Base-by-base conservation (phyloP, 2,329 filamentous ascomycete genomes). In the Ophiocordyceps robertsii region DNA sequence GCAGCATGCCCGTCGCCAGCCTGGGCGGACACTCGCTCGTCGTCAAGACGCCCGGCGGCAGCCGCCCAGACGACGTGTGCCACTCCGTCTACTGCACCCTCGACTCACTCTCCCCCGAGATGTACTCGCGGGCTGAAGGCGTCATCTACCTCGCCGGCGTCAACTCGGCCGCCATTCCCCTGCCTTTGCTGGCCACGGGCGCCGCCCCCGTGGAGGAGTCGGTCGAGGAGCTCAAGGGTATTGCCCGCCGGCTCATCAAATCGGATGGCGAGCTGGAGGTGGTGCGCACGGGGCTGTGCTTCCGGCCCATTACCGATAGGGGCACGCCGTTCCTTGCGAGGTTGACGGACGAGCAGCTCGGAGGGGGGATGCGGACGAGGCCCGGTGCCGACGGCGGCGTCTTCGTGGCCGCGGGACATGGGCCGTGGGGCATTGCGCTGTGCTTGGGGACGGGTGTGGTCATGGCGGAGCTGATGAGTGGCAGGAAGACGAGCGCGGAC, bases 131-230 rank as follows among this genome's bases (percentile, higher is more conserved):
- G 11, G 53, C 72, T 4, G 76, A 75, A 9, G 80, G 77, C 1
- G 73, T 85, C 43, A 73, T 90, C 17, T 90, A 85, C 57, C 63
- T 90, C 30, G 81, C 80, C 0, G 84, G 84, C 0, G 56, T 89
- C 32, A 89, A 90, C 55, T 75, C 70, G 31, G 62, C 71, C 0
- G 56, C 54, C 1, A 68, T 83, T 5, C 69, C 75, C 0, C 62
- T 90, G 10, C 84, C 84, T 0, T 59, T 65, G 0, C 42, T 56
- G 12, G 51, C 52, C 6, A 53, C 53, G 2, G 49, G 44, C 1
- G 49, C 51, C 3, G 47, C 33, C 3, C 47, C 51, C 0, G 41
- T 50, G 11, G 43, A 45, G 5, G 46, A 46, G 8, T 46, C 72
- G 10, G 61, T 82, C 2, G 62, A 62, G 8, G 61, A 65, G 54